Base-by-base conservation (phyloP, 176 grass and related monocot species). In the Cenchrus purpureus region DNA sequence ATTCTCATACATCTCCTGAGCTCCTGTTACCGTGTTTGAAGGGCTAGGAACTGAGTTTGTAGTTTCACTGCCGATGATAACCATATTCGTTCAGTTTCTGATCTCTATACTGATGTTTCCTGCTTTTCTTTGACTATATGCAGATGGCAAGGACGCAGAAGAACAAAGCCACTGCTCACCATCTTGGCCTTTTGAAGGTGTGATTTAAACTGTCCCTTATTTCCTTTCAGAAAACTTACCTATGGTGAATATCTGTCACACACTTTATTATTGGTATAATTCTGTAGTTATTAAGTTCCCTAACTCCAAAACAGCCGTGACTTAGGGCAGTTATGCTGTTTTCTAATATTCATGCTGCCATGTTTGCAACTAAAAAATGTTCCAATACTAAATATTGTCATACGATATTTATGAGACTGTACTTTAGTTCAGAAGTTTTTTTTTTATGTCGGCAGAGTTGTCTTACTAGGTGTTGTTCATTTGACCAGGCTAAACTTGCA, bases 141-240 rank as follows among this genome's bases (percentile, higher is more conserved):
- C 49, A 99, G 97, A 99, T 99, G 97, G 84, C 97, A 43, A 94
- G 79, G 80, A 96, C 97, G 1, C 97, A 99, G 79, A 96, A 99
- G 62, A 99, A 99, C 82, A 96, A 99, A 89, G 97, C 97, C 5
- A 99, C 97, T 13, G 97, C 97, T 0, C 97, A 99, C 86, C 97
- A 99, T 91, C 97, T 99, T 88, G 97, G 97, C 63, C 86, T 91
- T 90, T 74, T 99, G 58, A 99, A 99, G 93, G 97, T 99, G 97
- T 99, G 17, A 76, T 63, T 54, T 65, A 4, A 79, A 51, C 20
- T 73, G n/a, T 64, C n/a, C 4, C 4, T 10, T 25, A 45, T 77
- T 69, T 66, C 83, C 42, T 63, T 45, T 69, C 7, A 13, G 19
- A 32, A 54, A 7, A 43, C 12, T 7, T 19, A 8, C 2, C 11